A percentile compares a stretch with the other conserved stretches of the same genome.
Evolutionary conservation across 768 basidiomycete species (phyloP).

Genomic region (Cubamyces sp.): DNA sequence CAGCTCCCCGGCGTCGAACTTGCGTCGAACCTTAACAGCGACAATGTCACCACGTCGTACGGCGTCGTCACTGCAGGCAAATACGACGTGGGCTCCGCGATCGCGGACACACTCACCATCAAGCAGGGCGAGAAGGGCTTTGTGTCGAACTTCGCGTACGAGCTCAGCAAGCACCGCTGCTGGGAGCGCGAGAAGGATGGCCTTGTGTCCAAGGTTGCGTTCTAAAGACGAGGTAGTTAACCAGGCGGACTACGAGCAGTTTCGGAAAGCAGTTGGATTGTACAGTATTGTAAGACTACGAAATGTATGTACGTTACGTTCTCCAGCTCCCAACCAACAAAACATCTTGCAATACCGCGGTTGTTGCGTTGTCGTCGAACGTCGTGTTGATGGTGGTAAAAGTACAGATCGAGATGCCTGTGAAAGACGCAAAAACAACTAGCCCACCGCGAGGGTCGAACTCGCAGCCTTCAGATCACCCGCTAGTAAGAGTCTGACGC

Average conservation of each 20-base stretch:
- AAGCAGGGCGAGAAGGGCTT: slow-evolving; percentile 54
- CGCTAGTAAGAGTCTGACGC: slow-evolving; percentile 61
- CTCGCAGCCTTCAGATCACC: slow-evolving; percentile 63
- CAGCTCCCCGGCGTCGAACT: slow-evolving; percentile 52
- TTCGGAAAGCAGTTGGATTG: background rate
- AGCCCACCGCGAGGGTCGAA: slow-evolving; percentile 69
- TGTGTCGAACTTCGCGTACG: slow-evolving; percentile 58
- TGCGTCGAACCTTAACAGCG: slow-evolving; percentile 37
- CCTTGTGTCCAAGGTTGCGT: slow-evolving; percentile 55
- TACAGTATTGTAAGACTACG: slow-evolving; percentile 5
- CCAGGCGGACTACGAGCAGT: background rate
- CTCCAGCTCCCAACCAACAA: background rate
- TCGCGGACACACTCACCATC: slow-evolving; percentile 48
- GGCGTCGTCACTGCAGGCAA: slow-evolving; percentile 67
- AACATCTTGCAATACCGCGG: no score
- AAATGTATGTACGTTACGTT: background rate
- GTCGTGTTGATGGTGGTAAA: no score
- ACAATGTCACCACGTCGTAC: slow-evolving; percentile 55
- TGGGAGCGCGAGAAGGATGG: slow-evolving; percentile 66
- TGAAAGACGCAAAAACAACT: slow-evolving; percentile 23
- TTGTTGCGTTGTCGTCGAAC: no score
- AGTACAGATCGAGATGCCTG: no score
- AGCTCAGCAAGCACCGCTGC: slow-evolving; percentile 69
- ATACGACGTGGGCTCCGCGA: slow-evolving; percentile 45
- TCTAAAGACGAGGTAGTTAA: slow-evolving; percentile 28